Evolutionary conservation across 352 stramenopile genomes (phyloP), one percentile per base, ranked within the genome.

Genomic region (Phytophthora parvispora): DNA sequence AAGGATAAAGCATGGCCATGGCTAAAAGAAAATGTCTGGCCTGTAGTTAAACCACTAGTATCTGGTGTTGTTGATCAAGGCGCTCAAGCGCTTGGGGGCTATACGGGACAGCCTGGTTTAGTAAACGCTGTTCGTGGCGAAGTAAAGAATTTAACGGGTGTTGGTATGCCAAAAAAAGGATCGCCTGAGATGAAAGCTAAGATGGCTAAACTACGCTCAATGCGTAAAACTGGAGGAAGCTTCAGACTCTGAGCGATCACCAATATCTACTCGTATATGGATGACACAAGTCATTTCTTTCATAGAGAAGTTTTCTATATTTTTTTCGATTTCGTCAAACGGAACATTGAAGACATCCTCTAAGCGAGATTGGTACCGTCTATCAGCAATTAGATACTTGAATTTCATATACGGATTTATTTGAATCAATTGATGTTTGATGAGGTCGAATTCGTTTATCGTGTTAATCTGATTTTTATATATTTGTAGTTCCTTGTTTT

Each of bases 301-400:
- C n/a, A n/a, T n/a, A n/a, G n/a, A n/a, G n/a, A n/a, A 43, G 49
- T 42, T 40, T 56, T 18, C 38, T 22, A 47, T 47, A 45, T 56
- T 43, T 56, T 56, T 49, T 60, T 61, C 40, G 20, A 25, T 42
- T 60, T 24, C n/a, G n/a, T n/a, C n/a, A n/a, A n/a, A n/a, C n/a
- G n/a, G n/a, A n/a, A n/a, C n/a, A n/a, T n/a, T n/a, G n/a, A n/a
- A n/a, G n/a, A n/a, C n/a, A n/a, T n/a, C n/a, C n/a, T n/a, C n/a
- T n/a, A n/a, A n/a, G n/a, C n/a, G n/a, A n/a, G n/a, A n/a, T n/a
- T n/a, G n/a, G n/a, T n/a, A n/a, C n/a, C n/a, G n/a, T n/a, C n/a
- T n/a, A n/a, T n/a, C n/a, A n/a, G n/a, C n/a, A n/a, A n/a, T n/a
- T n/a, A n/a, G n/a, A n/a, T n/a, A n/a, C n/a, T n/a, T n/a, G n/a